Percentiles rank a stretch among this genome's conserved stretches.
Evolutionary conservation across 2,329 filamentous ascomycete genomes (phyloP).

Genomic region (Penicillium rolfsii): DNA sequence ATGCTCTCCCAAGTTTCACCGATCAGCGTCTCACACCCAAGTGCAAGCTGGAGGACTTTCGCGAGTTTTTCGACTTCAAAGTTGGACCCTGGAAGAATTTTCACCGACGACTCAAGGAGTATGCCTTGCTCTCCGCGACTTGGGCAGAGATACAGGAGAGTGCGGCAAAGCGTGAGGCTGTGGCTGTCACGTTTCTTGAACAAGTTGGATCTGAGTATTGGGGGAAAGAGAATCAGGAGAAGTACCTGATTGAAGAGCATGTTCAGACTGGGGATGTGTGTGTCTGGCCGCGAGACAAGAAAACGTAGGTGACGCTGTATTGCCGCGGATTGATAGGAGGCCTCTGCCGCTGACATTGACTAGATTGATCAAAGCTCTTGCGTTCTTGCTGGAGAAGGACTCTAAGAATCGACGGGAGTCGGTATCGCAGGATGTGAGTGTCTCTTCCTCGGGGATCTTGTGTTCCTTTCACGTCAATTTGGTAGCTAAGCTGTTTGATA

Average conservation of each 20-base stretch:
- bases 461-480: not conserved
- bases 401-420: conserved; percentile 1
- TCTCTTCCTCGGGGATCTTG: conserved; percentile 2
- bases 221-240: conserved; percentile 24
- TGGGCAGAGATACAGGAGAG: conserved; percentile 21
- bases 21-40: conserved; percentile 13
- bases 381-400: conserved; percentile 7
- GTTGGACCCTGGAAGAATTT: conserved; percentile 8
- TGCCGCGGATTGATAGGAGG: not conserved
- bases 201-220: conserved; percentile 27
- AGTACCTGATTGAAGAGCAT: conserved; percentile 27
- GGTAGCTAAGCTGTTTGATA: conserved; percentile 8
- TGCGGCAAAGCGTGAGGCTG: conserved; percentile 8
- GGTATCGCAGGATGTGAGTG: not conserved
- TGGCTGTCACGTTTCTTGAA: conserved; percentile 26
- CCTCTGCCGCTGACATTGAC: not conserved
- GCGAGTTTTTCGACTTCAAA: conserved; percentile 30
- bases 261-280: conserved; percentile 20
- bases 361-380: conserved; percentile 9
- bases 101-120: conserved; percentile 9
- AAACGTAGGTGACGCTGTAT: conserved; percentile 23
- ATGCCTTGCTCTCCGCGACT: not conserved
- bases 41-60: conserved; percentile 25
- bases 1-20: not conserved
- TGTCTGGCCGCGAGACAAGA: conserved; percentile 23